Evolutionary conservation across 2,329 filamentous ascomycete species (phyloP), one percentile per base, ranked within the genome.

Genomic region (Fusarium fujikuroi): DNA sequence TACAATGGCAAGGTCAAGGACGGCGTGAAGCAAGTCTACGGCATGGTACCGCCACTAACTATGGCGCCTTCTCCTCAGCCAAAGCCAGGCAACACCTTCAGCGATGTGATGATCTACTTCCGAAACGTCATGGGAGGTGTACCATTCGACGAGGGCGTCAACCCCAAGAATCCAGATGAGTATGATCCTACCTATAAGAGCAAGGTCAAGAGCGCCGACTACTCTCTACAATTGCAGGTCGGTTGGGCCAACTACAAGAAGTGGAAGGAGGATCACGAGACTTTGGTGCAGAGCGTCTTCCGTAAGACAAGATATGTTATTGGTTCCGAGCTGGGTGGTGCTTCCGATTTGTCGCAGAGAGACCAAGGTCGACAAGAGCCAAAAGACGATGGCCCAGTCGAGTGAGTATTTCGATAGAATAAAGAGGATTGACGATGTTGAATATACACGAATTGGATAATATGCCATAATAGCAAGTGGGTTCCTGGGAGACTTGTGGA

Each of bases 211-310:
- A 44, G 50, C 5, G 59, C 59, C 10, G 50, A 62, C 11, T 62
- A 58, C 25, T 62, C 59, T 5, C 39, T 62, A 0, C 39, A 57
- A 25, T 23, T 62, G 9, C 50, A 62, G 5, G 50, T 57, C 23
- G 39, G 39, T 5, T 58, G 59, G 59, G 59, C 59, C 1, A 37
- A 37, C 19, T 62, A 58, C 32, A 57, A 62, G 30, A 58, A 58
- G 40, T 58, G 54, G 54, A 58, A 49, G 30, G 54, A 58, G 19
- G 54, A 49, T 10, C 30, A 58, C 2, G 39, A 46, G n/a, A 47
- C 39, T 14, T 12, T 34, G 30, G 7, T 49, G 19, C 54, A 58
- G 30, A 58, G 39, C 8, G 4, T 47, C 18, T 46, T 49, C n/a
- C 30, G 40, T 23, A 47, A 32, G 25, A 49, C 54, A 2, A 47